Evolutionary conservation across 2,329 filamentous ascomycete genomes (phyloP).

Genomic region (Aspergillus sp.): DNA sequence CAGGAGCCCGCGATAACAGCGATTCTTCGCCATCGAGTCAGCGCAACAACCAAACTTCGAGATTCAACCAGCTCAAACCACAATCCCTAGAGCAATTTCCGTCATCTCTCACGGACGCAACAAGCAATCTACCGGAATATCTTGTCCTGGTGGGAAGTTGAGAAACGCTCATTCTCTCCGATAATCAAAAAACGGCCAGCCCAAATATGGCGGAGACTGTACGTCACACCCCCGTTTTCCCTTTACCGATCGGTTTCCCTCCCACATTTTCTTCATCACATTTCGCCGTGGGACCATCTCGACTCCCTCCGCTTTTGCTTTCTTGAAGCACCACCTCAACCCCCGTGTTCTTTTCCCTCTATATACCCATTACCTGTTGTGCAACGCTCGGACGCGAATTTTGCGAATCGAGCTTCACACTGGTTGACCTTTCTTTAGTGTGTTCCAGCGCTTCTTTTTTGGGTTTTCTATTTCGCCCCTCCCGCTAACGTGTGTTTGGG

Average conservation of each 20-base stretch:
- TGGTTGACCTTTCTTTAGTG: too few species aligned
- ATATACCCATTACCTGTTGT: background rate
- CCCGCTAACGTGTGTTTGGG: conserved; percentile 33
- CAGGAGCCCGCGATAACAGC: conserved; percentile 21
- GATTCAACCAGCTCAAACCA: background rate
- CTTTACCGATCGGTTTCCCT: conserved; percentile 37
- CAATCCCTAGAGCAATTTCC: background rate
- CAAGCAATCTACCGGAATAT: too few species aligned
- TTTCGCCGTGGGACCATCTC: background rate
- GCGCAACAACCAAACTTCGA: conserved; percentile 8
- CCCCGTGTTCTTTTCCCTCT: background rate
- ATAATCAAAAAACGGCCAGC: background rate
- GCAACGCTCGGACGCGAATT: background rate
- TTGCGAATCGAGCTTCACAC: background rate
- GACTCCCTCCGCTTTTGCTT: background rate
- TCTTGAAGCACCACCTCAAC: background rate
- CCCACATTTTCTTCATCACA: conserved; percentile 42
- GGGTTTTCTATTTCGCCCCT: conserved; percentile 13
- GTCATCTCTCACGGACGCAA: too few species aligned
- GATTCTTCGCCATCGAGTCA: conserved; percentile 20
- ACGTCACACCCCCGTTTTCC: conserved; percentile 41
- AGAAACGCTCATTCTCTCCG: background rate
- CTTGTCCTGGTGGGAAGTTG: background rate
- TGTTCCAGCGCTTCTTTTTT: background rate
- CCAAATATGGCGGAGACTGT: conserved; percentile 46